Conservation (phyloP, 2,329 filamentous ascomycete genomes). For the Ceratocystis alfenasii region DNA sequence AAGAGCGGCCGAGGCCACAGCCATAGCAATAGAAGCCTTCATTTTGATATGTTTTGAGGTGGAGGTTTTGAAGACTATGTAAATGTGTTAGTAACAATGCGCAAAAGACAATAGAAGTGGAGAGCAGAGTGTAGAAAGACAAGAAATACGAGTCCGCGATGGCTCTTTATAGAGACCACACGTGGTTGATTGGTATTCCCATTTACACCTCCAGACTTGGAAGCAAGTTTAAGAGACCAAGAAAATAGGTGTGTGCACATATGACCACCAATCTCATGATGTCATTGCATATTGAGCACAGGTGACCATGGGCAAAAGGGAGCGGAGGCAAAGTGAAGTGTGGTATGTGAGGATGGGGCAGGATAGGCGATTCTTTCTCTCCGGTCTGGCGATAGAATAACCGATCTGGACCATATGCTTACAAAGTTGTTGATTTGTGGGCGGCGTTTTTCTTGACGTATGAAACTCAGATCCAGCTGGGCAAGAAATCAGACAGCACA, state of each 20-base stretch:
- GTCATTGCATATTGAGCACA: not conserved
- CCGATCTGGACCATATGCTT: slow-evolving; percentile 1
- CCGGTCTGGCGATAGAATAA: not conserved
- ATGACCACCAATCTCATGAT: not conserved
- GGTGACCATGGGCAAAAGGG: not conserved
- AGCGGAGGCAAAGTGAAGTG: not conserved
- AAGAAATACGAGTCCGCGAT: fast-evolving
- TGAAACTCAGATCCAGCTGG: slow-evolving; percentile 16
- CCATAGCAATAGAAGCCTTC: slow-evolving; percentile 39
- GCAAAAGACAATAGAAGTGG: not conserved
- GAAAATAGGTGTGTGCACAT: not conserved
- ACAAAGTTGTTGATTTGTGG: slow-evolving; percentile 1
- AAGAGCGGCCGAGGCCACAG: slow-evolving; percentile 36
- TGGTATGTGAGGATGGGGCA: not conserved
- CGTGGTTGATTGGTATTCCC: too few species aligned
- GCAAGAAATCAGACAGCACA: slow-evolving; percentile 16
- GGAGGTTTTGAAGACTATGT: not conserved
- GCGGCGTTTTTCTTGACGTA: not conserved
- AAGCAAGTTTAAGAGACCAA: not conserved
- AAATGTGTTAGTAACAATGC: not conserved
- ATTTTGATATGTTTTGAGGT: slow-evolving; percentile 31
- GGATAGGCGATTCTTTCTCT: not conserved
- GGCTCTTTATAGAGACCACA: too few species aligned
- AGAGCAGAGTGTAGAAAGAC: not conserved
- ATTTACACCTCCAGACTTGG: not conserved